Percentiles rank a stretch among this genome's conserved stretches.
Evolutionary conservation across 352 stramenopile species (phyloP).

Genomic region (Globisporangium sylvaticum): DNA sequence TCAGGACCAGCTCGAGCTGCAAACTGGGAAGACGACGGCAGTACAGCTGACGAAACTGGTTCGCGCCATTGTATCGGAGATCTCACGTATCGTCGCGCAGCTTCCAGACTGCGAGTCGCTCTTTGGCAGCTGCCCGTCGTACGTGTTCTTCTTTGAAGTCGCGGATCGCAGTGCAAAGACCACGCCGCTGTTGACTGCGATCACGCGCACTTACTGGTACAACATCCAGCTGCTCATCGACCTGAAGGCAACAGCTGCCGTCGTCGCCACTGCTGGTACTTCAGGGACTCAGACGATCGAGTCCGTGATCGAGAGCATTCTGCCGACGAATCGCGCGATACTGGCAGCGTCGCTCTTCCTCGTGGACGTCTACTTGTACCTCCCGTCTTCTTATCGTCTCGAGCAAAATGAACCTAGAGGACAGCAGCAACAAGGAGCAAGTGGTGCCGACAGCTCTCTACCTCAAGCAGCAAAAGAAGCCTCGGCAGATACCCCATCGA

Average conservation of each 20-base stretch:
- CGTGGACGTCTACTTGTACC: slow-evolving; percentile 64
- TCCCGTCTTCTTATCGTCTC: slow-evolving; percentile 56
- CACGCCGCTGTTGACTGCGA: slow-evolving; percentile 53
- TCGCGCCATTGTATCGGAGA: slow-evolving; percentile 24
- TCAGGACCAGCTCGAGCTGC: background rate
- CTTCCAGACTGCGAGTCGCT: slow-evolving; percentile 58
- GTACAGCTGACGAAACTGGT: slow-evolving; percentile 12
- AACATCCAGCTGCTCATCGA: slow-evolving; percentile 36
- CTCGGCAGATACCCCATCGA: slow-evolving; percentile 20
- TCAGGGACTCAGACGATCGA: slow-evolving; percentile 3
- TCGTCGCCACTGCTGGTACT: background rate
- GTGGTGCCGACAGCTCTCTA: background rate
- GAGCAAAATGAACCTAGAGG: background rate
- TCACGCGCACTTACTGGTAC: slow-evolving; percentile 62
- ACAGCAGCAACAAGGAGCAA: background rate
- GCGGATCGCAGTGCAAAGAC: slow-evolving; percentile 34
- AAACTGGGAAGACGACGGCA: no score
- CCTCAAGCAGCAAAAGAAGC: background rate
- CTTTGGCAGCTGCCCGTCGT: slow-evolving; percentile 44
- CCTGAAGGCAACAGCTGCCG: slow-evolving; percentile 20
- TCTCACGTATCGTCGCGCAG: slow-evolving; percentile 36
- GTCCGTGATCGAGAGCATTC: slow-evolving; percentile 10
- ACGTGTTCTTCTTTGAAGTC: slow-evolving; percentile 74
- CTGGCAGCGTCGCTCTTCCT: slow-evolving; percentile 63
- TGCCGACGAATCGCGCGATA: slow-evolving; percentile 41